Base-by-base conservation (phyloP, 2,329 filamentous ascomycete species). In the Calonectria pauciramosa region DNA sequence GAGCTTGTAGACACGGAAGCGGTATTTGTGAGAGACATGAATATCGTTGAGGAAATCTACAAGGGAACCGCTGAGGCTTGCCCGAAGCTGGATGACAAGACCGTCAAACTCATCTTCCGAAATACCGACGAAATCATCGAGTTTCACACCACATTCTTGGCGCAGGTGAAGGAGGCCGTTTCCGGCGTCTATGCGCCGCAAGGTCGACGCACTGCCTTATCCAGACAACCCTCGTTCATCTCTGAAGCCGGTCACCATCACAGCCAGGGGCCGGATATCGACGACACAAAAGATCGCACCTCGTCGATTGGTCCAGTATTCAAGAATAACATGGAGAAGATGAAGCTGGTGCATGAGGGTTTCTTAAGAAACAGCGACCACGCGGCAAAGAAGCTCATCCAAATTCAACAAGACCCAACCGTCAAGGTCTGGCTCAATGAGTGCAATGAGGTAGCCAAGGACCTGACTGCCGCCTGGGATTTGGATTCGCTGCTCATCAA, bases 401-500 rank as follows among this genome's bases (percentile, higher is more conserved):
- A 91, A 78, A 92, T 93, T 64, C 91, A 93, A 79, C 88, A 91
- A 80, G 91, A 93, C 77, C 86, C 89, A 14, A 90, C 91, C 78
- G 94, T 89, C 83, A 93, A 86, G 89, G 94, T 98, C 66, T 99
- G 97, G 97, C 89, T 99, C 64, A 94, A 94, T 73, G 96, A 98
- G 84, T 99, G 97, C 85, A 96, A 97, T 81, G 93, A 95, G 79
- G 96, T 96, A 81, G 96, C 96, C 16, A 94, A 95, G 79, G 97
- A 98, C 83, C 90, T 99, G 76, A 99, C 97, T 0, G 92, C 93
- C 32, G 96, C 97, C 0, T 99, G 97, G 97, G 95, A 98, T 84
- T 86, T 99, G 75, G 96, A 98, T 84, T 98, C 97, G 0, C 89
- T 99, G n/a, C 90, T 99, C 26, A 96, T 99, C 82, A 99, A 99